Conservation (phyloP, 139 green algal species). For the Tetradesmus lagerheimii region DNA sequence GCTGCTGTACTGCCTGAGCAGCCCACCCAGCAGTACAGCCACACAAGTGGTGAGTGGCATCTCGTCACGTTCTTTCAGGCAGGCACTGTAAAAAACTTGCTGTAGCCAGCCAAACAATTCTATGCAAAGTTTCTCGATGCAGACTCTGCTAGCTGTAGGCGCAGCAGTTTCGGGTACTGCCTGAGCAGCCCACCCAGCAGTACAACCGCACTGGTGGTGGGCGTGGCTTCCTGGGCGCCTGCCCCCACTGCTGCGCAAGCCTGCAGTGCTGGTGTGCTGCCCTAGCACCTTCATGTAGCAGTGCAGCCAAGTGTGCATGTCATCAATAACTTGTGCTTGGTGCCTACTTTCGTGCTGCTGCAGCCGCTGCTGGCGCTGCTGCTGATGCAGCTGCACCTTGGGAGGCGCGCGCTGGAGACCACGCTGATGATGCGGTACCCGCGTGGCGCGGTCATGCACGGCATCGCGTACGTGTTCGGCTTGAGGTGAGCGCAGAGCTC, state of each 20-base stretch:
- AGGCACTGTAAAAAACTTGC: not conserved
- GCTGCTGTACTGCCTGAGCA: constrained; percentile 42
- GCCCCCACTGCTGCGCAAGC: too few species aligned
- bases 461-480: constrained; percentile 86
- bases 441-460: constrained; percentile 75
- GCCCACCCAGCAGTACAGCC: not conserved
- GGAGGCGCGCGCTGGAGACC: constrained; percentile 71
- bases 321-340: too few species aligned
- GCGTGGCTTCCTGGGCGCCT: too few species aligned
- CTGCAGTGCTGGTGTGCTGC: not conserved
- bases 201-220: too few species aligned
- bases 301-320: not conserved
- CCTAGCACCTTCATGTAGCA: not conserved
- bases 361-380: constrained; percentile 46
- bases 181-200: not conserved
- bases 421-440: constrained; percentile 66
- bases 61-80: not conserved
- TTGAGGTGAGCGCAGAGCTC: constrained; percentile 53
- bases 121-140: too few species aligned
- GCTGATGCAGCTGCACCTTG: constrained; percentile 74
- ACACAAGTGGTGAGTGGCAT: not conserved
- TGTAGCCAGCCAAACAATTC: too few species aligned
- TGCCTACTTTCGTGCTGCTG: not conserved
- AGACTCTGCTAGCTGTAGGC: too few species aligned
- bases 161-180: too few species aligned